Conservation (phyloP, 768 basidiomycete species). For the Neoboletus brunneissimus region DNA sequence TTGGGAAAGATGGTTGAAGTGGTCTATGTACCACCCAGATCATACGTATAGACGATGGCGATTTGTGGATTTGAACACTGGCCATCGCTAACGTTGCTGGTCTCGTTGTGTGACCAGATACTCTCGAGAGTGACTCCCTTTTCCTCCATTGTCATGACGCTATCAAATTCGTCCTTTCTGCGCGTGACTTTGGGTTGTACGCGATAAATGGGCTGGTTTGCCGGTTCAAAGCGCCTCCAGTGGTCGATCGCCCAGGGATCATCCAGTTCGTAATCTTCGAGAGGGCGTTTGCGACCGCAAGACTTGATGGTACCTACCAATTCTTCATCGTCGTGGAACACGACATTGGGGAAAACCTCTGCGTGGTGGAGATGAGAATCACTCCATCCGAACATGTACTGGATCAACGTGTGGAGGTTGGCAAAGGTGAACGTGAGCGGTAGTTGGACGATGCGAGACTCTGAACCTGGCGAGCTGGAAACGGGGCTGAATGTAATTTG, state of each 20-base stretch:
- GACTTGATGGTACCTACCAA: constrained; percentile 22
- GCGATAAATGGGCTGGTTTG: constrained; percentile 18
- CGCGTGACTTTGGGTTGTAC: constrained; percentile 7
- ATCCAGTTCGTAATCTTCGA: constrained; percentile 14
- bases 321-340: constrained; percentile 13
- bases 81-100: constrained; percentile 23
- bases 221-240: constrained; percentile 16
- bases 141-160: constrained; percentile 21
- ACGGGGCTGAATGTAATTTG: constrained; percentile 27
- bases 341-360: constrained; percentile 21
- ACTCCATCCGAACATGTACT: constrained; percentile 34
- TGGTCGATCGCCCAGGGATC: constrained; percentile 5
- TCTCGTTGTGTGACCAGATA: constrained; percentile 23
- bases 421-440: constrained; percentile 31
- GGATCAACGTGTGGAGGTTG: constrained; percentile 29
- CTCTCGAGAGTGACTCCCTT: constrained; percentile 20
- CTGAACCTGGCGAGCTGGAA: constrained; percentile 29
- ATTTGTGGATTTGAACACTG: constrained; percentile 22
- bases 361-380: constrained; percentile 24
- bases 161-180: constrained; percentile 8
- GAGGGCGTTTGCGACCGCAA: constrained; percentile 17
- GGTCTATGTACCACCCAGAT: constrained; percentile 12
- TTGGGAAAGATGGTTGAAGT: neutral
- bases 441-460: constrained; percentile 25
- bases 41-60: constrained; percentile 27